phyloP scores from a whole-genome alignment of 108 stramenopile genomes.

The Mediolabrus comicus region DNA sequence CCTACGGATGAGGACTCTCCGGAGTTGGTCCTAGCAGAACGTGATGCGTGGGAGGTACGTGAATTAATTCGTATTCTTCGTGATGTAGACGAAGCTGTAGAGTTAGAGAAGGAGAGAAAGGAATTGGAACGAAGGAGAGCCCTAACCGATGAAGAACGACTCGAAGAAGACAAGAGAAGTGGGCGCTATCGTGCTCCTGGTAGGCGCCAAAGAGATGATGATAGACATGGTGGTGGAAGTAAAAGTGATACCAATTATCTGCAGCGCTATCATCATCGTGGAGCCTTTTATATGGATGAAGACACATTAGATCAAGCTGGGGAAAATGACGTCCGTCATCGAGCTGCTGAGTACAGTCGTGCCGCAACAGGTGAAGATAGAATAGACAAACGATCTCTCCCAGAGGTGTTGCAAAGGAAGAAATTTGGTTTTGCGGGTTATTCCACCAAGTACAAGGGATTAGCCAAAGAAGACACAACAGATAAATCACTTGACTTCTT shows the following conservation, averaged over 20 bases:
- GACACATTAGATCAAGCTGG: constrained; percentile 73
- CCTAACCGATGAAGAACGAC: constrained; percentile 91
- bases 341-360: constrained; percentile 75
- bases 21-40: constrained; percentile 37
- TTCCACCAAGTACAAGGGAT: constrained; percentile 89
- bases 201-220: constrained; percentile 24
- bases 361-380: constrained; percentile 90
- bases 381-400: constrained; percentile 83
- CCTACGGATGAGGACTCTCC: constrained; percentile 43
- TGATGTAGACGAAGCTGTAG: constrained; percentile 61
- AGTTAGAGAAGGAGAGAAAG: constrained; percentile 41
- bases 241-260: constrained; percentile 49
- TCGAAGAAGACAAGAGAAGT: constrained; percentile 67
- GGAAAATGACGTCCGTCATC: constrained; percentile 83
- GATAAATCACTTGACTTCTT: constrained; percentile 48
- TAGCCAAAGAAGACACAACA: constrained; percentile 93
- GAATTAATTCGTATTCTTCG: constrained; percentile 69
- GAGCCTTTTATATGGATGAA: constrained; percentile 98
- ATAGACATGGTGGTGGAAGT: constrained; percentile 26
- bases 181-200: constrained; percentile 69
- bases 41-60: constrained; percentile 81
- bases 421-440: constrained; percentile 93
- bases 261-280: constrained; percentile 95
- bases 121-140: constrained; percentile 74
- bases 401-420: constrained; percentile 92